Conservation (phyloP, 495 filamentous ascomycete species). For the Penicillium crystallinum region DNA sequence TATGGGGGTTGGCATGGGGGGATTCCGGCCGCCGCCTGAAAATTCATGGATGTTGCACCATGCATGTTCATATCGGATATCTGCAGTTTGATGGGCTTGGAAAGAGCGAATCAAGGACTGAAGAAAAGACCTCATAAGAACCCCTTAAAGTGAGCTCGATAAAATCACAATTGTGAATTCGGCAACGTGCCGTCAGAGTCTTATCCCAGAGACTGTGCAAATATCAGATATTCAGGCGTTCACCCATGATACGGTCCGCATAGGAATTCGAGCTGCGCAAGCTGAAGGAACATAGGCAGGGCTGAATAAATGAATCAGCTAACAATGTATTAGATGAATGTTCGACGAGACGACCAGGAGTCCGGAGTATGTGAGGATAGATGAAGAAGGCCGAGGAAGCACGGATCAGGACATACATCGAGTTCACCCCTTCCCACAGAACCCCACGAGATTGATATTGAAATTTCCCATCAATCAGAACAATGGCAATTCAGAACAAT, state of each 20-base stretch:
- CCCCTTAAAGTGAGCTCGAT: not conserved
- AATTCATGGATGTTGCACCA: slow-evolving; percentile 7
- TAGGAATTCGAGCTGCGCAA: slow-evolving; percentile 1
- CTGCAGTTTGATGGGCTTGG: not conserved
- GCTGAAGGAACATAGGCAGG: not conserved
- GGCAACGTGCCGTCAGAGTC: not conserved
- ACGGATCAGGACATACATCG: slow-evolving; percentile 9
- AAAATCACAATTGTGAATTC: not conserved
- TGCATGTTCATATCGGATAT: slow-evolving; percentile 15
- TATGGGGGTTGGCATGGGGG: slow-evolving; percentile 10
- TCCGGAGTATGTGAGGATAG: slow-evolving; percentile 2
- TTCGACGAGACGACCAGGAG: not conserved
- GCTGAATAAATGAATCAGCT: slow-evolving; percentile 4
- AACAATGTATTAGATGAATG: not conserved
- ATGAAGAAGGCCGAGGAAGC: not conserved
- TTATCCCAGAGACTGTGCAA: slow-evolving; percentile 2
- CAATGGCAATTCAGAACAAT: not conserved
- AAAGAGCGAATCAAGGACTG: not conserved
- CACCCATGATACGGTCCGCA: slow-evolving; percentile 1
- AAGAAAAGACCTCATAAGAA: not conserved
- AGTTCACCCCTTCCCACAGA: slow-evolving; percentile 6
- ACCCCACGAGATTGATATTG: not conserved
- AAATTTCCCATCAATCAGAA: not conserved
- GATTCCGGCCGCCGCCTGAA: slow-evolving; percentile 8
- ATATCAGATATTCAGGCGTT: slow-evolving; percentile 8